Evolutionary conservation across 164 flowering plant genomes (phyloP), one percentile per base, ranked within the genome.

Genomic region (Umbilicus rupestris): DNA sequence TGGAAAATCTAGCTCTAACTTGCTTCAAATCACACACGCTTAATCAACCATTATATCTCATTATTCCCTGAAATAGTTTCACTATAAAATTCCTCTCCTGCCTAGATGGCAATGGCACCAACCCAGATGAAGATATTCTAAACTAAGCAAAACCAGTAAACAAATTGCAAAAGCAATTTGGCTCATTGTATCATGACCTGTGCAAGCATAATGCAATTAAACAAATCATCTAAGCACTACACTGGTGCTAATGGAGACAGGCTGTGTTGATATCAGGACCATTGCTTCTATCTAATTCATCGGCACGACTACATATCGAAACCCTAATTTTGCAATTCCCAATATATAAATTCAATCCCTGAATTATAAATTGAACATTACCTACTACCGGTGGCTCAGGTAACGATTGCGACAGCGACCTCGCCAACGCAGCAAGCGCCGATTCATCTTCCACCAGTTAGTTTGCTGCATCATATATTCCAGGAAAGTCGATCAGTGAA

Each of bases 91-190:
- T 26, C 58, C 7, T 41, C 44, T 41, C 44, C 44, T 9, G 12
- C 12, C 12, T 41, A 8, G 11, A 52, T 52, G 58, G 24, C n/a
- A 17, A 24, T 52, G n/a, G n/a, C n/a, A n/a, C 30, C 58, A 52
- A 52, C 58, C 58, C 10, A 26, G 58, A 24, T 24, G 58, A 52
- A 52, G 58, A 52, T 52, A 52, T 52, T 52, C 58, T 52, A 52
- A 52, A 52, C 58, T 22, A 50, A 50, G 1, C 57, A 50, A 9
- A 50, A 52, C 15, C 24, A 12, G 3, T 20, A 9, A 41, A 41
- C 44, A 41, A 41, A 41, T 50, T 49, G 1, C 3, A 22, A 50
- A 52, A 52, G 58, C 30, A 8, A 52, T 22, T 50, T 52, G 24
- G 29, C 14, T 10, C 24, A 52, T 24, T 52, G 28, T 52, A 30